Evolutionary conservation across 2,329 filamentous ascomycete species (phyloP), one percentile per base, ranked within the genome.

Genomic region (Sporothrix protearum): DNA sequence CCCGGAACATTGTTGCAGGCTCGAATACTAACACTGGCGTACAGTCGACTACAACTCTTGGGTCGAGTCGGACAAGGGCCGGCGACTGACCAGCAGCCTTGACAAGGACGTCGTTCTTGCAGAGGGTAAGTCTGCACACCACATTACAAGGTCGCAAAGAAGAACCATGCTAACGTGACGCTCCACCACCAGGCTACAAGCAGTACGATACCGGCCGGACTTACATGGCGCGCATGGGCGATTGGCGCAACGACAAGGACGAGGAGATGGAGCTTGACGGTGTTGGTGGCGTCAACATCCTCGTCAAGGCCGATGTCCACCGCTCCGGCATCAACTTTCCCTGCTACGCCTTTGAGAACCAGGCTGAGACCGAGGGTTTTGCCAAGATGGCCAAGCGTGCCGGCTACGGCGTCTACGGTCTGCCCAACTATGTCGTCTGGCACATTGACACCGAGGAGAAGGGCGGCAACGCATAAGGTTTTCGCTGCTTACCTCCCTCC

Each of bases 371-470:
- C 4, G 96, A 99, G 83, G 96, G 96, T 7, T 99, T 99, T 78
- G 96, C 96, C 49, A 97, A 96, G 81, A 99, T 99, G 96, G 96
- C 96, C 73, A 97, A 96, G 84, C 87, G 94, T 74, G 96, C 96
- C 22, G 96, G 96, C 59, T 98, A 97, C 80, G 87, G 93, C 78
- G 96, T 99, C 33, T 88, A 93, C 76, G 96, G 96, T 61, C 85
- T 99, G 71, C 96, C 95, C 55, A 99, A 99, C 81, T 99, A 99
- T 80, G 91, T 99, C 68, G 95, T 99, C 72, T 99, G 96, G 96
- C 96, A 99, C 80, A 92, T 97, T 77, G 96, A 99, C 80, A 99
- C 96, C 2, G 89, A 94, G 71, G 96, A 99, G 84, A 97, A 97
- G 85, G 88, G 89, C 45, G 93, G 94, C 45, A 98, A 98, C 80